Conservation (phyloP, 306 rosid genomes). For the Vigna radiata region DNA sequence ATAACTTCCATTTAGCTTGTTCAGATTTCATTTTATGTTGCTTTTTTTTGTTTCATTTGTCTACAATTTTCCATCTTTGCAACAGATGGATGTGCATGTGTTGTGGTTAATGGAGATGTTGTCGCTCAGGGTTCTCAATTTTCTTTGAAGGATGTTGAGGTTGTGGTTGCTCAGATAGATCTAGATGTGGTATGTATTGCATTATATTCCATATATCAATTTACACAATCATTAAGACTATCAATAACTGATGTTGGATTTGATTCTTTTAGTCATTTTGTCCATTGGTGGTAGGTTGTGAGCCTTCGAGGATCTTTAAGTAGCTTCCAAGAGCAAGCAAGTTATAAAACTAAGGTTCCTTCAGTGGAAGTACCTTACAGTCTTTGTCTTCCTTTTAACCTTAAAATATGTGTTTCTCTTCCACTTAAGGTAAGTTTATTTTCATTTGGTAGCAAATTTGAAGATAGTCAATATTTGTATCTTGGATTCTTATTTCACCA, state of each 20-base stretch:
- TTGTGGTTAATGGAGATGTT: constrained; percentile 88
- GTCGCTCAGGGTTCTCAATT: constrained; percentile 97
- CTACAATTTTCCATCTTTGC: constrained; percentile 36
- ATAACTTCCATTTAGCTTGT: constrained; percentile 37
- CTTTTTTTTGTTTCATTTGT: constrained; percentile 21
- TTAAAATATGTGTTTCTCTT: constrained; percentile 66
- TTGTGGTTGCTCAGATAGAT: constrained; percentile 87
- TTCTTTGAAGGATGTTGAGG: constrained; percentile 90
- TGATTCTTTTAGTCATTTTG: constrained; percentile 25
- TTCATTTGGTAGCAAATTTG: constrained; percentile 38
- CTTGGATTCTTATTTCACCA: constrained; percentile 31
- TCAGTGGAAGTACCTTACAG: constrained; percentile 69
- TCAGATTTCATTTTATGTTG: constrained; percentile 20
- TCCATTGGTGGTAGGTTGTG: constrained; percentile 74
- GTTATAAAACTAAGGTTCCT: constrained; percentile 82
- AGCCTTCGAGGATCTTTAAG: constrained; percentile 97
- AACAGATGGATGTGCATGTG: constrained; percentile 90
- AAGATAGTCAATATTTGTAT: constrained; percentile 29
- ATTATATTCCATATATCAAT: constrained; percentile 31
- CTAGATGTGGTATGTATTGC: constrained; percentile 79
- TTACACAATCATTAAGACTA: constrained; percentile 16
- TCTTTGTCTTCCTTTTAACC: constrained; percentile 80
- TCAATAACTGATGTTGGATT: constrained; percentile 32
- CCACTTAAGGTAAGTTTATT: constrained; percentile 75
- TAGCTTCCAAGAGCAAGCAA: constrained; percentile 98